Evolutionary conservation across 2,329 filamentous ascomycete species (phyloP), one percentile per base, ranked within the genome.

Genomic region (Chalaropsis ovoidea): DNA sequence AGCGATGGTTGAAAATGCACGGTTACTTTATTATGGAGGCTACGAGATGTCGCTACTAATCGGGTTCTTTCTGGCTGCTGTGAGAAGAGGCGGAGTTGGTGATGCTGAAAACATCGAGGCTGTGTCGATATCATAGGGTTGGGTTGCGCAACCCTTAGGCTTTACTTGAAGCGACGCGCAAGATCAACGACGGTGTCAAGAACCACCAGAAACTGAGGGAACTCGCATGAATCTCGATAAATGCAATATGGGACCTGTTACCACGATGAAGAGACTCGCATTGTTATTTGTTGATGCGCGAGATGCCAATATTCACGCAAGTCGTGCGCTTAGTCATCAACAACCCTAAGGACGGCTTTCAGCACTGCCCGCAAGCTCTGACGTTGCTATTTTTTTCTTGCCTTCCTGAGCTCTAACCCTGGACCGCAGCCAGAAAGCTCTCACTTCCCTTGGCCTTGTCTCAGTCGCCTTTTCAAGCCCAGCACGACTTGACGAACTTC

Each of bases 291-390:
- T 2, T 31, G 3, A 31, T 31, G 31, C 31, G 31, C 31, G 6
- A 31, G 2, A 15, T 31, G 52, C 52, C 11, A 35, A 22, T 31
- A 31, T 31, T 31, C 31, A 31, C 31, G 3, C 31, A 31, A 1
- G 10, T 19, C 6, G 22, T 49, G 1, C 27, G 24, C 22, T 56
- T 35, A 56, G 52, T 56, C 52, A 56, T 10, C 52, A 17, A 0
- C 15, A 56, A 56, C 52, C 52, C 52, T 56, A 15, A 31, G 24
- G 15, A 35, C 10, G 10, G 3, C 15, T 2, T 13, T 5, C 3
- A 31, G 52, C 52, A 58, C 52, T 58, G 52, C 52, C 52, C 52
- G 8, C 52, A 58, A 58, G 52, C 52, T 58, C 52, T 58, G 52
- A 58, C 52, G 52, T 58, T 58, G 3, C 8, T 52, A 24, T 58